phyloP scores from a whole-genome alignment of 1,139 yeast species.

The Suhomyces bribrorum region DNA sequence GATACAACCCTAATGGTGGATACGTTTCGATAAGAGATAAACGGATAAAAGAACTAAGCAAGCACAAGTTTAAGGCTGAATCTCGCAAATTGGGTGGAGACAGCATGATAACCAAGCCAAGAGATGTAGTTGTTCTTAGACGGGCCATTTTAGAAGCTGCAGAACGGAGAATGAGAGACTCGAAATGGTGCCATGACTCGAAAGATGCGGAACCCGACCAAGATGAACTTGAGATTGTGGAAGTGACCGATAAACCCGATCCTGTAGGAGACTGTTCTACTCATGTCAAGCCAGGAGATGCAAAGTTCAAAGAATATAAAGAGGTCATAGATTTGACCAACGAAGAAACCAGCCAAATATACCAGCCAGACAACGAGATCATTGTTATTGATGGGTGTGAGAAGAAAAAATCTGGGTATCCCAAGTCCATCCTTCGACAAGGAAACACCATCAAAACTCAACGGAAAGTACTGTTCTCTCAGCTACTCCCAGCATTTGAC shows the following conservation, averaged over 20 bases:
- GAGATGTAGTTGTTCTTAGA: constrained; percentile 17
- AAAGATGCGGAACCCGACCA: constrained; percentile 20
- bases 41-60: constrained; percentile 39
- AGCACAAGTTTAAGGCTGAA: constrained; percentile 42
- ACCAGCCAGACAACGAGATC: constrained; percentile 16
- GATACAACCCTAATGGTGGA: constrained; percentile 17
- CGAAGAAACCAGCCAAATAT: constrained; percentile 20
- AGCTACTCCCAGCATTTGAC: constrained; percentile 21
- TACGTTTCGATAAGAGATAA: constrained; percentile 35
- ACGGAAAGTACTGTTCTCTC: constrained; percentile 16
- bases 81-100: constrained; percentile 33
- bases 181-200: constrained; percentile 51
- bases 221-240: constrained; percentile 20
- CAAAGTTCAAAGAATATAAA: constrained; percentile 14
- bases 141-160: constrained; percentile 68
- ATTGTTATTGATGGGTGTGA: constrained; percentile 31
- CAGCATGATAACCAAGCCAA: constrained; percentile 6
- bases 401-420: constrained; percentile 2
- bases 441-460: constrained; percentile 2
- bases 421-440: constrained; percentile 18
- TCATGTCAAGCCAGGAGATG: neutral
- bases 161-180: constrained; percentile 58
- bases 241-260: constrained; percentile 10
- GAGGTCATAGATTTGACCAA: constrained; percentile 29
- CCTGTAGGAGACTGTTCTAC: constrained; percentile 1